Base-by-base conservation (phyloP, 169 alveolate genomes). In the Cryptosporidium ubiquitum region DNA sequence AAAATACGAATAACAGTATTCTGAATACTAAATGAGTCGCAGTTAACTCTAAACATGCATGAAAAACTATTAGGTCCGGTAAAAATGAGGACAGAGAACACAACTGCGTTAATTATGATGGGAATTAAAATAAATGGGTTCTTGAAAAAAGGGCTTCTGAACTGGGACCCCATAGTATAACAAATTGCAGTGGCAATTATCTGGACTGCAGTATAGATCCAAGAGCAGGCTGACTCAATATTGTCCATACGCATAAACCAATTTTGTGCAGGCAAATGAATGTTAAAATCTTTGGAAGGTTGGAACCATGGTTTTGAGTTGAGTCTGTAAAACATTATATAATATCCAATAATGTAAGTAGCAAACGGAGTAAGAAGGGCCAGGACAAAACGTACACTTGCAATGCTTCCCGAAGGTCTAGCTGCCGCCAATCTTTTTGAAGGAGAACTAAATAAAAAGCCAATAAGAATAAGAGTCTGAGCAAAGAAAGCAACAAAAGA, bases 1-100 rank as follows among this genome's bases (percentile, higher is more conserved):
- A 95, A 86, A 20, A 96, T 52, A 52, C 95, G 95, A 69, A 96
- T 71, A 33, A 74, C 86, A 6, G 97, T 86, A 42, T 61, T 64
- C 42, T 92, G 91, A 18, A 97, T 94, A 70, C 92, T 91, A 52
- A 73, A 96, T 60, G 94, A 96, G 57, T 95, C 94, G 84, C 98
- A 96, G 92, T 96, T 96, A 85, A 95, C 94, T 60, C 98, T 95
- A 89, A 95, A 95, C 58, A 95, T 85, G 84, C 98, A 96, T 33
- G 97, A 91, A 70, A 95, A 73, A 39, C 74, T 86, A 84, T 91
- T 93, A 2, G 98, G 98, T 39, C 96, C 96, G 29, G 95, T 86
- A 66, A 95, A 85, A 9, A 95, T 74, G 60, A 95, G 70, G 35
- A 29, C 35, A 10, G 68, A 6, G 52, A 39, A 79, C 0, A 79